Base-by-base conservation (phyloP, 768 basidiomycete genomes). In the Hypsizygus marmoreus region DNA sequence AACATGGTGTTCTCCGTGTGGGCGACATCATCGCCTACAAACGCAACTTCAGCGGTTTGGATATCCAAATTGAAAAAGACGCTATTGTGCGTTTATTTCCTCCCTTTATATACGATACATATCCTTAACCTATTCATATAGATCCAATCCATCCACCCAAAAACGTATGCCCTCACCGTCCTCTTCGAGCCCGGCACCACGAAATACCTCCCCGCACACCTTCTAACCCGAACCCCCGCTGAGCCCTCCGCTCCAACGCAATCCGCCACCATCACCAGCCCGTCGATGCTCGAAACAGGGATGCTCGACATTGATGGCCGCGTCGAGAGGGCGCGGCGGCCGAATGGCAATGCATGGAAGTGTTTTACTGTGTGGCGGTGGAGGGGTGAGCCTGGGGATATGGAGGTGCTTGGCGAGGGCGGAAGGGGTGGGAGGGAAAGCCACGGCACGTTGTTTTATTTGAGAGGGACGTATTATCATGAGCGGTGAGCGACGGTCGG, bases 271-370 rank as follows among this genome's bases (percentile, higher is more conserved):
- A 70, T 77, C 42, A 68, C 68, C 3, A 69, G 64, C 32, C 74
- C 80, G 1, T 58, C 67, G 2, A 74, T 74, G 57, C 69, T 85
- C 12, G 82, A 84, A 58, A 74, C 67, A 1, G 73, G 60, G 1
- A 46, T 83, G 6, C 65, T 82, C 6, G 79, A 82, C 43, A 60
- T 72, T 0, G 78, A 82, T 45, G 78, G 74, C 2, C 70, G 77
- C 3, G 64, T 81, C 1, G 68, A 73, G 9, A 70, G 66, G 37
- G 32, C 60, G 9, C 64, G 65, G 42, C 55, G 76, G 20, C 71
- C 75, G 2, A 71, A 77, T 47, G 76, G 71, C 6, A 79, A 80
- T 46, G 79, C 80, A 4, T 82, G 80, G 80, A 83, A 83, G 58
- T 57, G 61, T 7, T 67, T 83, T 51, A 75, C 76, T 4, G 65